Conservation (phyloP, 495 filamentous ascomycete genomes). For the Hamigera avellanea region DNA sequence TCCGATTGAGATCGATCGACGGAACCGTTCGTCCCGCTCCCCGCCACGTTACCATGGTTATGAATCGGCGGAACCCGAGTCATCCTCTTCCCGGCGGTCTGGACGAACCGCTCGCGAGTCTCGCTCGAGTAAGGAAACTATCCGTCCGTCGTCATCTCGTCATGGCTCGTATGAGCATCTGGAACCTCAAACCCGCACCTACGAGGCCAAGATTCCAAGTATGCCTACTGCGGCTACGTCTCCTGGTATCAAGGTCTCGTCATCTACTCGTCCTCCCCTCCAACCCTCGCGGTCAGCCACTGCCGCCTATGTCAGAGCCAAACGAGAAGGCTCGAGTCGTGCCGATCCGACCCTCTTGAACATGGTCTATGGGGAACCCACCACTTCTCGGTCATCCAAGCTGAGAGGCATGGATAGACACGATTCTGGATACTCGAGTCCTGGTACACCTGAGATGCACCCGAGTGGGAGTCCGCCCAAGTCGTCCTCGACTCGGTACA, state of each 20-base stretch:
- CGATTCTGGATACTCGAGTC: constrained; percentile 37
- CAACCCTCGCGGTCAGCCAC: constrained; percentile 22
- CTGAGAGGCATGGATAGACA: constrained; percentile 19
- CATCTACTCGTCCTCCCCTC: constrained; percentile 16
- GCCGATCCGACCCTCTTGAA: constrained; percentile 10
- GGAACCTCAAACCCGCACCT: constrained; percentile 12
- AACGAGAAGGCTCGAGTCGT: constrained; percentile 15
- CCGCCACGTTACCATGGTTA: constrained; percentile 20
- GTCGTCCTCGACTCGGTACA: constrained; percentile 21
- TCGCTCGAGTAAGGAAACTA: constrained; percentile 15
- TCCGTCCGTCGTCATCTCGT: constrained; percentile 19
- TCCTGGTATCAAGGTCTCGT: constrained; percentile 10
- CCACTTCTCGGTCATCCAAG: constrained; percentile 23
- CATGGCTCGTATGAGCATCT: constrained; percentile 24
- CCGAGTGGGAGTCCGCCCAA: constrained; percentile 18
- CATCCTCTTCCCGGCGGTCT: constrained; percentile 14
- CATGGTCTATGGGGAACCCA: constrained; percentile 12
- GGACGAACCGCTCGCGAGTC: constrained; percentile 12
- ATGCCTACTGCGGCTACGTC: constrained; percentile 22
- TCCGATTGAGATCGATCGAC: constrained; percentile 13
- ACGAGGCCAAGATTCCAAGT: constrained; percentile 16
- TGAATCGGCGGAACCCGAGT: constrained; percentile 27
- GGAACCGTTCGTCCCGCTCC: constrained; percentile 18
- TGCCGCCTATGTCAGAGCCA: constrained; percentile 13
- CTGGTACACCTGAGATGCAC: constrained; percentile 27